These are phyloP conservation scores for Gracilaria gracilis DNA, from an alignment of 23 red algal species.

Conservation along the genomic window DNA sequence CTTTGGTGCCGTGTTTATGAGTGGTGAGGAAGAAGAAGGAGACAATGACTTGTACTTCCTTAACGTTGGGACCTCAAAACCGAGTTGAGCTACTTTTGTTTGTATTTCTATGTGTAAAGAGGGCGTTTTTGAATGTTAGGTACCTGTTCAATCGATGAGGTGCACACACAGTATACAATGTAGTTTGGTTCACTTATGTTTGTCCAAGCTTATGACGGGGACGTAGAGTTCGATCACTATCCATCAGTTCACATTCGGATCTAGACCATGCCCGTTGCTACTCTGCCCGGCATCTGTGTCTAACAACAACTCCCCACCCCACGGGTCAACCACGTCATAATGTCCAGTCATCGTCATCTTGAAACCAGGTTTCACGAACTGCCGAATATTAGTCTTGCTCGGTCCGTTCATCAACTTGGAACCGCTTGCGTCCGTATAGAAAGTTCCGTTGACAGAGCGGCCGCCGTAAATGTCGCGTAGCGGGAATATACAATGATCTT, in stretches of 20 bases:
- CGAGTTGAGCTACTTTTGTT: no score
- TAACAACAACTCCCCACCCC: constrained; percentile 9
- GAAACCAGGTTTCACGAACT: constrained; percentile 66
- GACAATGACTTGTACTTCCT: no score
- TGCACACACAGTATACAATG: no score
- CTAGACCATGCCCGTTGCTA: constrained; percentile 5
- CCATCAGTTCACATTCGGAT: constrained; percentile 23
- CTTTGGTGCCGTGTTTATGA: no score
- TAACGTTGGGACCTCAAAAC: no score
- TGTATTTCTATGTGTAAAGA: no score
- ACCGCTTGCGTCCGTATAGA: constrained; percentile 50
- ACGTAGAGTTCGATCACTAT: neutral
- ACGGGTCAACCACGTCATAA: constrained; percentile 24
- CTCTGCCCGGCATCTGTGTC: constrained; percentile 3
- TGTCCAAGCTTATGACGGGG: no score
- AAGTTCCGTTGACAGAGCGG: constrained; percentile 39
- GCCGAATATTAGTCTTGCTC: constrained; percentile 21
- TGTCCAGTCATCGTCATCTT: constrained; percentile 25
- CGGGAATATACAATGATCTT: constrained; percentile 5
- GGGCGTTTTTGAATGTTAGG: no score
- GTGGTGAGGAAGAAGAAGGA: no score
- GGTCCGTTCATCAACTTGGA: constrained; percentile 43
- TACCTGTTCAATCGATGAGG: no score
- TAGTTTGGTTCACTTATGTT: no score
- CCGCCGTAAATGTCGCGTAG: neutral